Percentiles rank a stretch among this genome's conserved stretches.
Conservation (phyloP, 495 filamentous ascomycete species). For the Cercophora samala region DNA sequence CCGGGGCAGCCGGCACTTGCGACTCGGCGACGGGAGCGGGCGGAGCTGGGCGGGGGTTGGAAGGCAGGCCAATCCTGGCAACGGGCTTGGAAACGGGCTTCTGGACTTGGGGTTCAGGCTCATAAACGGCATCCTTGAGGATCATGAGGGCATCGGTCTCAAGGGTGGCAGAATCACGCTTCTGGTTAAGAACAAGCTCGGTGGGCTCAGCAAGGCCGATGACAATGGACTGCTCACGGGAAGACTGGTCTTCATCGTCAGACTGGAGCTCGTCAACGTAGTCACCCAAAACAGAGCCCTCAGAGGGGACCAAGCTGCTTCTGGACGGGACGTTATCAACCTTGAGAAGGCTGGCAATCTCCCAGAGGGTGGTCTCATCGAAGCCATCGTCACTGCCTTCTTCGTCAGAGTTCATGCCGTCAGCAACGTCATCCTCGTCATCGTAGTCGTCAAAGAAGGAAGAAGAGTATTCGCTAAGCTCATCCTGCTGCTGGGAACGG, state of each 20-base stretch:
- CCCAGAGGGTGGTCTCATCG: constrained; percentile 55
- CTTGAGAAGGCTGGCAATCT: constrained; percentile 54
- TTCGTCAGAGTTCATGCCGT: constrained; percentile 36
- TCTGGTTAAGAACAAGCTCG: constrained; percentile 27
- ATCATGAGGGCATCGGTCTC: constrained; percentile 33
- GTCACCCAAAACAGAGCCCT: constrained; percentile 25
- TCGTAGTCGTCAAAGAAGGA: constrained; percentile 53
- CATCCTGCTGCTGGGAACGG: constrained; percentile 33
- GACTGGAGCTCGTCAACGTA: constrained; percentile 32
- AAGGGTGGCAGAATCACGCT: constrained; percentile 19
- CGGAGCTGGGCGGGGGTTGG: constrained; percentile 10
- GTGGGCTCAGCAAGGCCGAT: constrained; percentile 30
- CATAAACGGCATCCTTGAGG: constrained; percentile 16
- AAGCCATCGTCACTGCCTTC: constrained; percentile 50
- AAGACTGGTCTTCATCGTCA: constrained; percentile 33
- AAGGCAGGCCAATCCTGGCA: constrained; percentile 18
- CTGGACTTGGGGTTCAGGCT: not conserved
- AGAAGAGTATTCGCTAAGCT: constrained; percentile 37
- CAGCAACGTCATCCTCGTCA: constrained; percentile 37
- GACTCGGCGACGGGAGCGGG: constrained; percentile 6
- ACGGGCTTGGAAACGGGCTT: constrained; percentile 19
- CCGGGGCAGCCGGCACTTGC: constrained; percentile 1
- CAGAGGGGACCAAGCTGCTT: constrained; percentile 41
- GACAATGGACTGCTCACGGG: constrained; percentile 29
- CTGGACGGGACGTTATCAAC: constrained; percentile 45